Conservation (phyloP, 2,329 filamentous ascomycete species). For the Paecilomyces niveus region DNA sequence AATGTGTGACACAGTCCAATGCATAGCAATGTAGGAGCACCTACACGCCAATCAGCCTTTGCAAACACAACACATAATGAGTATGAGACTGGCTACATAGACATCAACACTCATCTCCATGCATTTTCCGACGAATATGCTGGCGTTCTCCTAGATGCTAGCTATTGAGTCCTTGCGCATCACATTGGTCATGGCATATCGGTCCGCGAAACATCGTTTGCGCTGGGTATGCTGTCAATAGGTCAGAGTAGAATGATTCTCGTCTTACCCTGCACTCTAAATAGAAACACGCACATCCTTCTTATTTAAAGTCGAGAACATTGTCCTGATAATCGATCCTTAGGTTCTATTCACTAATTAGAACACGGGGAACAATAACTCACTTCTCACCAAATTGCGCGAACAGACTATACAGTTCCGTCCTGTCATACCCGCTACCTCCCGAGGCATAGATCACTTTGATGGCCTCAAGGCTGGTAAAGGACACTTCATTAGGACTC, state of each 20-base stretch:
- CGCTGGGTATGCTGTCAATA: conserved; percentile 51
- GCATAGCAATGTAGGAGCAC: conserved; percentile 57
- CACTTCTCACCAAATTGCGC: conserved; percentile 19
- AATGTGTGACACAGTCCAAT: conserved; percentile 61
- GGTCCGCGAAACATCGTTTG: conserved; percentile 57
- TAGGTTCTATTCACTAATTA: not conserved
- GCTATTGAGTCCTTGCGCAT: conserved; percentile 49
- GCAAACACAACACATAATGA: not conserved
- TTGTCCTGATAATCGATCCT: conserved; percentile 17
- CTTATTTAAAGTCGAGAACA: conserved; percentile 29
- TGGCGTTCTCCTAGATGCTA: conserved; percentile 53
- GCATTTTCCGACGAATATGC: conserved; percentile 50
- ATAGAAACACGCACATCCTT: conserved; percentile 9
- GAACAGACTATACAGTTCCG: conserved; percentile 28
- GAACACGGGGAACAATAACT: conserved; percentile 1
- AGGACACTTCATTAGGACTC: conserved; percentile 23
- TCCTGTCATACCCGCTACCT: conserved; percentile 31
- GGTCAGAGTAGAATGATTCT: not conserved
- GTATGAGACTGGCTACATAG: conserved; percentile 43
- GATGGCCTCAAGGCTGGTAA: conserved; percentile 20
- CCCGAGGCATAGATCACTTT: conserved; percentile 25
- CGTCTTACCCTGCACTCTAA: not conserved
- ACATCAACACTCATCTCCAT: conserved; percentile 47
- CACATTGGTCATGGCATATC: conserved; percentile 63
- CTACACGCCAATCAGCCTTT: conserved; percentile 7